phyloP scores from a whole-genome alignment of 441 rosid species.

The Erodium trifolium region DNA sequence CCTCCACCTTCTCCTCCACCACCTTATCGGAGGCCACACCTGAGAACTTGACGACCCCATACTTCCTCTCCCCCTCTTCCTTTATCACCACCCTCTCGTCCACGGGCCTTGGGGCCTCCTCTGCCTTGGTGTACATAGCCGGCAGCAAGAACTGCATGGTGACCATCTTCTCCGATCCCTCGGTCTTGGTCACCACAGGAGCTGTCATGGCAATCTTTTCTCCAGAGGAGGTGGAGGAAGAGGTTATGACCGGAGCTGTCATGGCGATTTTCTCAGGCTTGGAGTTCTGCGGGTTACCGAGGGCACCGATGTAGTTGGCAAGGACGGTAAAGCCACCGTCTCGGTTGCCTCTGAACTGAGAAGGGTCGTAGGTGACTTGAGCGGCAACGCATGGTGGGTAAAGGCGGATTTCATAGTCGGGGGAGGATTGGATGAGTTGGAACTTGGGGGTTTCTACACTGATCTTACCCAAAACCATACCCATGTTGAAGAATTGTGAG shows the following conservation, averaged over 20 bases:
- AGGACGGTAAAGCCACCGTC: constrained; percentile 71
- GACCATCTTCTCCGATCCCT: constrained; percentile 38
- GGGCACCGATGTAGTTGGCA: constrained; percentile 79
- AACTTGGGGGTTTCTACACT: constrained; percentile 63
- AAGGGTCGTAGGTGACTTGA: constrained; percentile 61
- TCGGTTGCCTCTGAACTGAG: constrained; percentile 51
- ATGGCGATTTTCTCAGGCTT: constrained; percentile 69
- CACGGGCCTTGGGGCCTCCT: constrained; percentile 78
- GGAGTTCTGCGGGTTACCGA: constrained; percentile 68
- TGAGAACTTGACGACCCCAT: constrained; percentile 61
- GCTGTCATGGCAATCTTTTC: background rate
- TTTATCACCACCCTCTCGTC: constrained; percentile 70
- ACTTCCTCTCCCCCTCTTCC: constrained; percentile 62
- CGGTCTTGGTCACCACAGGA: constrained; percentile 7
- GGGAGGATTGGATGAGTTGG: constrained; percentile 36
- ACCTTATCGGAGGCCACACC: constrained; percentile 54
- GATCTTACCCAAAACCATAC: constrained; percentile 67
- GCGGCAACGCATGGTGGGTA: constrained; percentile 59
- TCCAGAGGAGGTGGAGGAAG: constrained; percentile 1
- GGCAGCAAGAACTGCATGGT: constrained; percentile 91
- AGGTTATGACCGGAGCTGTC: constrained; percentile 76
- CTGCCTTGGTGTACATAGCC: constrained; percentile 49
- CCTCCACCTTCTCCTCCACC: constrained; percentile 62
- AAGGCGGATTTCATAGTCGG: constrained; percentile 71
- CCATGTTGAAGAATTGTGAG: constrained; percentile 37